A percentile compares a stretch with the other conserved stretches of the same genome.
Conservation (phyloP, 2,329 filamentous ascomycete genomes). For the Dactylellina cionopaga region DNA sequence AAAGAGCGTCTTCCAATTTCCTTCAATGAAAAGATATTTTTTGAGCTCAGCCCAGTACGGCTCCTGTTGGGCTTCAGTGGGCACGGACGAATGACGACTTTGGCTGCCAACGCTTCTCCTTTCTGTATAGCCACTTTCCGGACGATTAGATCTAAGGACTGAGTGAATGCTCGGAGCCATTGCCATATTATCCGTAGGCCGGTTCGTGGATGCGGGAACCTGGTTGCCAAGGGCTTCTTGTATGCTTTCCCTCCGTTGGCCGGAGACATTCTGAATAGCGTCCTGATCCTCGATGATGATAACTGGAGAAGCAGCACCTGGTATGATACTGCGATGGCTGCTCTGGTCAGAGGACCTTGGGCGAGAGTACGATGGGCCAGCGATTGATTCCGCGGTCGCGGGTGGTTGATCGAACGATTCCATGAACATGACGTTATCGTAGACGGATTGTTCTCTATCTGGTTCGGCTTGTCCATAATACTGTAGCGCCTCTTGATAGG, state of each 20-base stretch:
- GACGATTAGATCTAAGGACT: background rate
- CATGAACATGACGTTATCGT: slow-evolving; percentile 59
- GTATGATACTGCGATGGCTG: background rate
- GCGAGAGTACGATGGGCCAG: slow-evolving; percentile 33
- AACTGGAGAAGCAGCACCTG: slow-evolving; percentile 60
- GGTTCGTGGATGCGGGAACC: background rate
- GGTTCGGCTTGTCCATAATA: slow-evolving; percentile 68
- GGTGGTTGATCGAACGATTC: slow-evolving; percentile 57
- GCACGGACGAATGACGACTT: background rate
- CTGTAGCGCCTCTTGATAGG: slow-evolving; percentile 62
- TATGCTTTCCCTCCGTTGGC: background rate
- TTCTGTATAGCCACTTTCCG: background rate
- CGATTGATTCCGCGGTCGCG: slow-evolving; percentile 46
- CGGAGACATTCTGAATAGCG: background rate
- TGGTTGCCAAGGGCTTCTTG: background rate
- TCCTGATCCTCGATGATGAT: slow-evolving; percentile 64
- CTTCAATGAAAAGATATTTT: slow-evolving; percentile 66
- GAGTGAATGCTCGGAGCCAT: background rate
- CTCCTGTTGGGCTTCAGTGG: background rate
- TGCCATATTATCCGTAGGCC: background rate
- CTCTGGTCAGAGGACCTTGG: slow-evolving; percentile 1
- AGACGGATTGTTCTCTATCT: slow-evolving; percentile 53
- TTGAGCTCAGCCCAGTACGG: slow-evolving; percentile 60
- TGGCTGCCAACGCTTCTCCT: background rate
- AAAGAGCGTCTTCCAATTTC: slow-evolving; percentile 64